Percentiles rank a stretch among this genome's conserved stretches.
Evolutionary conservation across 2,329 filamentous ascomycete genomes (phyloP).

Genomic region (Apiospora hydei): DNA sequence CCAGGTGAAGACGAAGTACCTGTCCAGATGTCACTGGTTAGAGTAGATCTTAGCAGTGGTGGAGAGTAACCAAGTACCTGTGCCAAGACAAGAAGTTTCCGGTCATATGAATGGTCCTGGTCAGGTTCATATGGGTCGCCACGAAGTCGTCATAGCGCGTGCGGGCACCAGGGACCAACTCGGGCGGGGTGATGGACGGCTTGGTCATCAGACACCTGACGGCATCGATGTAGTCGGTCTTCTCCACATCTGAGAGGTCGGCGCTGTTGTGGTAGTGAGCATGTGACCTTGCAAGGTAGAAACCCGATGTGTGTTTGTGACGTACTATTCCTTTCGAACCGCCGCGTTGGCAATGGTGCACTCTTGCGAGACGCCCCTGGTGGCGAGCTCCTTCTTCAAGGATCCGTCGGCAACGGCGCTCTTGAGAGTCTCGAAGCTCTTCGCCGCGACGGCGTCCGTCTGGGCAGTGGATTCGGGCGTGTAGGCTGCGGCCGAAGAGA

Average conservation of each 20-base stretch:
- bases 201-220: constrained; percentile 24
- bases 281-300: background rate
- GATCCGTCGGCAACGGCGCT: constrained; percentile 23
- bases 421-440: constrained; percentile 25
- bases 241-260: constrained; percentile 27
- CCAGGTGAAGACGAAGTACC: background rate
- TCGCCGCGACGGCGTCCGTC: constrained; percentile 27
- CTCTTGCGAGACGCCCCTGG: constrained; percentile 23
- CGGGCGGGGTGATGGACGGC: constrained; percentile 22
- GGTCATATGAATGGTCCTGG: background rate
- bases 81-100: constrained; percentile 23
- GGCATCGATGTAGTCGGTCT: constrained; percentile 27
- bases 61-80: background rate
- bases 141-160: constrained; percentile 22
- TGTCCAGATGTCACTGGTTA: background rate
- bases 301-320: background rate
- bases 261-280: constrained; percentile 17
- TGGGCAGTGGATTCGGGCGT: constrained; percentile 26
- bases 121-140: constrained; percentile 22
- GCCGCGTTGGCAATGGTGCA: constrained; percentile 26
- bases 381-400: constrained; percentile 26
- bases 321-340: constrained; percentile 28
- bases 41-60: no score
- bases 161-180: constrained; percentile 22
- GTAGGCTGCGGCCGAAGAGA: constrained; percentile 24